These are phyloP conservation scores for Hypoxylon sp. DNA, from an alignment of 2,329 filamentous ascomycete genomes.

Conservation along the genomic window DNA sequence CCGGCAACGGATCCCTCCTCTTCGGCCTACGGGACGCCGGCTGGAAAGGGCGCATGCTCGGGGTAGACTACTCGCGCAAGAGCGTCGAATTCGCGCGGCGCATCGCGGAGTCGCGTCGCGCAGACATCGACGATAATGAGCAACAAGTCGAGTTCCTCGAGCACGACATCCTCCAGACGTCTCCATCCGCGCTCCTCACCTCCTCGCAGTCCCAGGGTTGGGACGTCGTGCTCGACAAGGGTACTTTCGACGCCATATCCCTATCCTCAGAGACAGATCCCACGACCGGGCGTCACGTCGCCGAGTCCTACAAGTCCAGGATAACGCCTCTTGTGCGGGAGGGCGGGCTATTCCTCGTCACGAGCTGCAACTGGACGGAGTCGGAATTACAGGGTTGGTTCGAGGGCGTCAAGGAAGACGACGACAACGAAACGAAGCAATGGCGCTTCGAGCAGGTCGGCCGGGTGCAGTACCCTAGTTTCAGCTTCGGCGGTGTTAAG, in stretches of 20 bases:
- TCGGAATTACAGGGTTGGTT: slow-evolving; percentile 88
- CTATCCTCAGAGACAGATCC: slow-evolving; percentile 72
- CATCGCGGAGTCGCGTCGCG: slow-evolving; percentile 65
- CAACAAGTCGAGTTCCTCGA: slow-evolving; percentile 62
- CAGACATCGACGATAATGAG: slow-evolving; percentile 46
- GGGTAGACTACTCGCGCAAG: slow-evolving; percentile 82
- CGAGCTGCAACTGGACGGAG: slow-evolving; percentile 99
- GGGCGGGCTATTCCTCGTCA: slow-evolving; percentile 84
- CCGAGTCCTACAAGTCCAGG: slow-evolving; percentile 80
- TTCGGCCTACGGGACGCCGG: slow-evolving; percentile 78
- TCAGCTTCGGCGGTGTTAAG: slow-evolving; percentile 89
- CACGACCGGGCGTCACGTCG: slow-evolving; percentile 70
- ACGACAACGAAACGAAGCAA: slow-evolving; percentile 43
- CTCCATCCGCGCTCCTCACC: slow-evolving; percentile 57
- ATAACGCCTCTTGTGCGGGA: slow-evolving; percentile 77
- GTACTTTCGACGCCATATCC: slow-evolving; percentile 95
- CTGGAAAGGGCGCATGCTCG: slow-evolving; percentile 80
- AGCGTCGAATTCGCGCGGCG: slow-evolving; percentile 81
- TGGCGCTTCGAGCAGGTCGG: slow-evolving; percentile 73
- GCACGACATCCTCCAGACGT: slow-evolving; percentile 75
- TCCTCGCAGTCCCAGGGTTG: slow-evolving; percentile 67
- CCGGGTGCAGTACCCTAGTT: slow-evolving; percentile 84
- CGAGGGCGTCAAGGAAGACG: slow-evolving; percentile 57
- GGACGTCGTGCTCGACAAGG: slow-evolving; percentile 96
- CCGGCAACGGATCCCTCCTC: slow-evolving; percentile 93